Base-by-base conservation (phyloP, 495 filamentous ascomycete species). In the Hypoxylon lienhwacheense region DNA sequence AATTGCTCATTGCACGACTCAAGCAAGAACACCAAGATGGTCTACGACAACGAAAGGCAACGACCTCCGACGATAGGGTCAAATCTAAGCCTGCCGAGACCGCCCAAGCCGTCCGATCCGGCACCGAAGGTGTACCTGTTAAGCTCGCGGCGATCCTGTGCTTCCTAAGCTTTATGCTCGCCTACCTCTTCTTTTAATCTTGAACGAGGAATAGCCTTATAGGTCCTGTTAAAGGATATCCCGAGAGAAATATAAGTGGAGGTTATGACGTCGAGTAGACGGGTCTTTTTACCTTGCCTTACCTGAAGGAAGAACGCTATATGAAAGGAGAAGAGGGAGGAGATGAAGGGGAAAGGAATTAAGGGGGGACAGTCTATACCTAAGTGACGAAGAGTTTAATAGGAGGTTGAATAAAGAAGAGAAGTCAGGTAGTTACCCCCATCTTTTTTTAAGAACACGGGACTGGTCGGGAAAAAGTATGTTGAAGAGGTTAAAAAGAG, bases 101-200 rank as follows among this genome's bases (percentile, higher is more conserved):
- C 3, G 70, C 80, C 50, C 74, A 78, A 31, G 56, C 77, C 31
- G 77, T 79, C 61, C 81, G 85, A 51, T 73, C 81, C 8, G 66
- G 73, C 44, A 82, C 83, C 31, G 77, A 84, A 22, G 91, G 92
- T 19, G 90, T 98, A n/a, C 85, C 93, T 0, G 79, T 98, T 34
- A 86, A 91, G 69, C 80, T 89, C 42, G 87, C 87, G 43, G 93
- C 93, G 16, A 77, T 77, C 10, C 74, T 98, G 39, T 97, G 93
- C 63, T 75, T 98, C 69, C 53, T 92, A 48, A 86, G 89, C 73
- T 98, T 98, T 74, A 73, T 98, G 67, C 77, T 97, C 61, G 95
- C 89, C 2, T 98, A 96, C 70, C 80, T 96, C 62, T 88, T 98
- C 71, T 97, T 97, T 68, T 98, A 83, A 49, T 34, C 17, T 41